A percentile compares a stretch with the other conserved stretches of the same genome.
Conservation (phyloP, 2,329 filamentous ascomycete species). For the Paecilomyces formosus region DNA sequence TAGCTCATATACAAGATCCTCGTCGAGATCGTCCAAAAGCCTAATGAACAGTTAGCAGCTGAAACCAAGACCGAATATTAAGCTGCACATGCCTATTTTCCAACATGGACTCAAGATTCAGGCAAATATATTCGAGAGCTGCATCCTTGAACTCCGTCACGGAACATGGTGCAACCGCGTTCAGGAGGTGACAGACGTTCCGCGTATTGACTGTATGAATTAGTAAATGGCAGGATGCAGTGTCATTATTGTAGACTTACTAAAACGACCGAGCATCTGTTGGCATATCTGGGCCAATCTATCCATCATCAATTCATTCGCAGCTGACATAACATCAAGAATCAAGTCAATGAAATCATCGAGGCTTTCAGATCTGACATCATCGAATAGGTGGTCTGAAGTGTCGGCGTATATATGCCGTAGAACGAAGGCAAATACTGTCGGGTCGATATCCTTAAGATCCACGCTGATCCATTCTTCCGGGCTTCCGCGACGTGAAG, state of each 20-base stretch:
- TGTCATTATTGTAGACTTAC: constrained; percentile 30
- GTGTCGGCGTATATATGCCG: constrained; percentile 76
- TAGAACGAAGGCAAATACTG: constrained; percentile 71
- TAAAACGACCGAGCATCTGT: constrained; percentile 69
- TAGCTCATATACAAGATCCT: constrained; percentile 72
- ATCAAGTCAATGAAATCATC: constrained; percentile 86
- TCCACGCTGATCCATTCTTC: constrained; percentile 62
- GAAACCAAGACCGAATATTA: not conserved
- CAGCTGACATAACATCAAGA: constrained; percentile 80
- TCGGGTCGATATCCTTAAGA: constrained; percentile 67
- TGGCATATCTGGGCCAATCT: constrained; percentile 86
- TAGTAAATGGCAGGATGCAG: not conserved
- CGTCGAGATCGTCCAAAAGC: constrained; percentile 75
- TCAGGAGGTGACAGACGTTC: constrained; percentile 79
- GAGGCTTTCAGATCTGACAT: constrained; percentile 60
- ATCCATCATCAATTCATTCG: constrained; percentile 94
- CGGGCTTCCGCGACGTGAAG: constrained; percentile 50
- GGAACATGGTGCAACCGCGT: constrained; percentile 75
- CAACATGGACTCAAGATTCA: constrained; percentile 85
- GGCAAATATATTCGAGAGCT: constrained; percentile 80
- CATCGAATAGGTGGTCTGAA: constrained; percentile 73
- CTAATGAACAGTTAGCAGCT: constrained; percentile 26
- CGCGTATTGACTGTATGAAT: constrained; percentile 59
- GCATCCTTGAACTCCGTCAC: constrained; percentile 81
- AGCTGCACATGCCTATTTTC: constrained; percentile 61